Percentiles rank a stretch among this genome's conserved stretches.
These are phyloP conservation scores for Collybia mongolica DNA, from an alignment of 768 basidiomycete species.

Conservation along the genomic window DNA sequence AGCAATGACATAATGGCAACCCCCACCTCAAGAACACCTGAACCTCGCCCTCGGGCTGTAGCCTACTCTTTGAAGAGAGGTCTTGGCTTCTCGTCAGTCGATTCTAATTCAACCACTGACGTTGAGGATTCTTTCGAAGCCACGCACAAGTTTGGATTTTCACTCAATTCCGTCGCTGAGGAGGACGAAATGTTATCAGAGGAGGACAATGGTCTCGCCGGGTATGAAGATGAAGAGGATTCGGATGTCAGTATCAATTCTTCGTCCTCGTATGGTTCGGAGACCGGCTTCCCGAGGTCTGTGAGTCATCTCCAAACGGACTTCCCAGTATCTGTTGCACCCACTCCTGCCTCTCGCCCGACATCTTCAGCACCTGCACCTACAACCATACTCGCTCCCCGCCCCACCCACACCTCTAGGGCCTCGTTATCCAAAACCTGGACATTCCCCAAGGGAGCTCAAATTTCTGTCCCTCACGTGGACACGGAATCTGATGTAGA, in stretches of 20 bases:
- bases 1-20: slow-evolving; percentile 39
- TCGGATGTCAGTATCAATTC: slow-evolving; percentile 47
- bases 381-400: slow-evolving; percentile 19
- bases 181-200: slow-evolving; percentile 43
- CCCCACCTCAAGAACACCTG: slow-evolving; percentile 40
- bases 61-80: slow-evolving; percentile 37
- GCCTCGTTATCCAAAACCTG: slow-evolving; percentile 64
- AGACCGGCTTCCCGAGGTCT: slow-evolving; percentile 43
- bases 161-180: slow-evolving; percentile 58
- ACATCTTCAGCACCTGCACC: slow-evolving; percentile 25
- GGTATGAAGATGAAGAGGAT: slow-evolving; percentile 73
- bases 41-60: slow-evolving; percentile 18
- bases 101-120: slow-evolving; percentile 67
- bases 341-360: slow-evolving; percentile 20
- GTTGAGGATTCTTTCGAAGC: slow-evolving; percentile 58
- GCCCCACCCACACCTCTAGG: slow-evolving; percentile 25
- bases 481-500: slow-evolving; percentile 48
- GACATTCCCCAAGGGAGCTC: slow-evolving; percentile 55
- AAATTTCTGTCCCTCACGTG: slow-evolving; percentile 16
- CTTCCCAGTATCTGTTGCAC: slow-evolving; percentile 16
- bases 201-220: slow-evolving; percentile 56
- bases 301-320: slow-evolving; percentile 24
- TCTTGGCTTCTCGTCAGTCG: slow-evolving; percentile 57
- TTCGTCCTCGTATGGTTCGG: slow-evolving; percentile 56
- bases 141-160: slow-evolving; percentile 37